Base-by-base conservation (phyloP, 768 basidiomycete species). In the Leccinum incarnatum region DNA sequence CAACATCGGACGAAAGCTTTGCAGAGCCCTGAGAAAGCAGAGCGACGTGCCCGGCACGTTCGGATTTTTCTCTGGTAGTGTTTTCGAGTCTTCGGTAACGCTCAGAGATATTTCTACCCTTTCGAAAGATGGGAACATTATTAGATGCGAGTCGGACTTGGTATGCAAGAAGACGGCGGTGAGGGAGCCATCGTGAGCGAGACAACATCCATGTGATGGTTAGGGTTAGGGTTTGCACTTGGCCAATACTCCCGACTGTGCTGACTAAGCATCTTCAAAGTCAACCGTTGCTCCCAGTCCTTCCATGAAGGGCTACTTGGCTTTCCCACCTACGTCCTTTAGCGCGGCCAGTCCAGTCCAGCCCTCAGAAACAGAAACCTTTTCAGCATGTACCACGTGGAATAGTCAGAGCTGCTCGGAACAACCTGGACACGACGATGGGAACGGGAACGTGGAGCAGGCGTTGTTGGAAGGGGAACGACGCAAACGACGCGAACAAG, bases 91-190 rank as follows among this genome's bases (percentile, higher is more conserved):
- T 74, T 5, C 68, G 68, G 61, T 83, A 86, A 14, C 86, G 80
- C 4, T 80, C 75, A 1, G 83, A 78, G 5, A 90, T 78, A 65
- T 89, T 87, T 66, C 80, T 83, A 0, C 85, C 86, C 47, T 81
- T 84, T 32, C 63, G 60, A 5, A 23, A 29, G 17, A 46, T 1
- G 6, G 45, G 23, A 2, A 48, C 19, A 19, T 3, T 25, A 27
- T 40, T 51, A 5, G 60, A 67, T 27, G 53, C 51, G 21, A 57
- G 29, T 37, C 68, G 57, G 36, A 62, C 53, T 12, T 48, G 40
- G 21, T 9, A 46, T 15, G 15, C 17, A 7, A 42, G 32, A 42
- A 32, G 57, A 56, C 34, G 52, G 12, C 40, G 52, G 10, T 21
- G 27, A 54, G 49, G 49, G 34, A 30, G 53, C 34, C 62, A 58